Evolutionary conservation across 495 filamentous ascomycete species (phyloP).

Genomic region (Chaetomium fimeti): DNA sequence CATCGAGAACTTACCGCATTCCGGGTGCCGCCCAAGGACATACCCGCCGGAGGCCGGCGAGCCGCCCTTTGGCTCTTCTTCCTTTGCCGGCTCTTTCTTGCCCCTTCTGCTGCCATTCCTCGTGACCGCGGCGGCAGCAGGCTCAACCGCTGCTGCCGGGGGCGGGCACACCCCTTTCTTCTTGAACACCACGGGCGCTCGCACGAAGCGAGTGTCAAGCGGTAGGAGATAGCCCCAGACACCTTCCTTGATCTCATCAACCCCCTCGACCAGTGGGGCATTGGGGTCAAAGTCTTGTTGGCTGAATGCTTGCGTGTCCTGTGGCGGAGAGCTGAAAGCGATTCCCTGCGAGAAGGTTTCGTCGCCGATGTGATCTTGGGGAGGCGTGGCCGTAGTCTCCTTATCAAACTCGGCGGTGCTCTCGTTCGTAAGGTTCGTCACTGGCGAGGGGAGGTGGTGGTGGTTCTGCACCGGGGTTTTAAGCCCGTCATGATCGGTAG

Average conservation of each 20-base stretch:
- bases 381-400: conserved; percentile 70
- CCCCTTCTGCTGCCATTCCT: conserved; percentile 38
- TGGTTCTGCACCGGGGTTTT: conserved; percentile 60
- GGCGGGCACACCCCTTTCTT: conserved; percentile 64
- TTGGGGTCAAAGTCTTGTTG: conserved; percentile 73
- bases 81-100: conserved; percentile 44
- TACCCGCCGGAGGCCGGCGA: conserved; percentile 75
- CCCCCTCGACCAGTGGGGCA: conserved; percentile 71
- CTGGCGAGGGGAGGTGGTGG: conserved; percentile 75
- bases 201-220: conserved; percentile 64
- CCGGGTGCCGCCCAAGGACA: conserved; percentile 85
- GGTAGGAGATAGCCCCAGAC: conserved; percentile 96
- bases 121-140: conserved; percentile 19
- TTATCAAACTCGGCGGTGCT: conserved; percentile 58
- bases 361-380: conserved; percentile 51
- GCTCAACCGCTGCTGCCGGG: conserved; percentile 32
- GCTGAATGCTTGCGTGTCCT: conserved; percentile 69
- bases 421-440: conserved; percentile 67
- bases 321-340: conserved; percentile 53
- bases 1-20: conserved; percentile 71
- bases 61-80: conserved; percentile 58
- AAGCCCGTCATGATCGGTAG: conserved; percentile 41
- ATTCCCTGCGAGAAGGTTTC: conserved; percentile 48
- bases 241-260: conserved; percentile 82
- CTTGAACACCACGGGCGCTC: conserved; percentile 68